Evolutionary conservation across 352 stramenopile species (phyloP), one percentile per base, ranked within the genome.

Genomic region (Globisporangium recalcitrans): DNA sequence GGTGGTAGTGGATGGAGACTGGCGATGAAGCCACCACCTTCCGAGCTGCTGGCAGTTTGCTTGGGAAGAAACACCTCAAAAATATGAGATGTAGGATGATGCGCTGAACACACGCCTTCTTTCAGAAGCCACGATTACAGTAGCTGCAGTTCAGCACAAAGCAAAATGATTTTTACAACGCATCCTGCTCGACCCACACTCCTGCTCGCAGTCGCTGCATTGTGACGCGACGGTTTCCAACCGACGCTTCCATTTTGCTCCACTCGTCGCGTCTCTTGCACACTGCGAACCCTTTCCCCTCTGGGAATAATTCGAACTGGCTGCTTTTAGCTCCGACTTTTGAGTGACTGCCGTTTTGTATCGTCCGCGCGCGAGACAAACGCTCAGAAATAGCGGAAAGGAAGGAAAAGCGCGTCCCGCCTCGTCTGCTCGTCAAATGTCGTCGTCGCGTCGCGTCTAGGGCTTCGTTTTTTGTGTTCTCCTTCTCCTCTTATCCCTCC

Each of bases 241-340:
- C 52, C 36, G 54, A 60, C 40, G 54, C 54, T 60, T 60, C 54
- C 32, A 52, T 60, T 52, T 47, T 60, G 54, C 54, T 52, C 38
- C 54, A 51, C 29, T n/a, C 54, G 54, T 52, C 54, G 38, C 54
- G 54, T 16, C 24, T 29, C 19, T 48, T 48, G 21, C 36, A 42
- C 24, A 26, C 4, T 9, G 27, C 44, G 9, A 46, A 9, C 38
- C 38, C 19, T 46, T 46, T 21, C 38, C 34, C 34, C 13, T 14
- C 19, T 57, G 31, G 34, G 27, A 36, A 47, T 21, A 32, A 32
- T 14, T 47, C 31, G 52, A 58, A 58, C 52, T 58, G 52, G 52
- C 52, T 58, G 52, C 29, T 58, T 58, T 22, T 6, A 9, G n/a
- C n/a, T 53, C 27, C 34, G n/a, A 6, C 5, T 4, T 1, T 46